These are phyloP conservation scores for Aspergillus aculeatus DNA, from an alignment of 2,329 filamentous ascomycete genomes.

Conservation along the genomic window DNA sequence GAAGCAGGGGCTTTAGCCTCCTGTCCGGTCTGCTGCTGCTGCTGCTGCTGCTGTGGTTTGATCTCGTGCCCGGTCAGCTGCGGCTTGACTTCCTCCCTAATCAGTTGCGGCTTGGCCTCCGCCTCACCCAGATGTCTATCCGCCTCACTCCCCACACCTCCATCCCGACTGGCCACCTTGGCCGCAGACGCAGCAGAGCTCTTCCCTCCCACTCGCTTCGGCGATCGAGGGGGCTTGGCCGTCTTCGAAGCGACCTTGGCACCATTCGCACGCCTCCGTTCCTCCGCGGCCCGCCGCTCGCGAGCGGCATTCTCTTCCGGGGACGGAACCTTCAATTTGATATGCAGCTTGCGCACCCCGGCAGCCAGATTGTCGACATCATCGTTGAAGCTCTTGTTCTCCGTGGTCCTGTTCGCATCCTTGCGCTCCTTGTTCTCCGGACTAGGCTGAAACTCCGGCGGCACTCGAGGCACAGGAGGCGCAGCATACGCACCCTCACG, in stretches of 20 bases:
- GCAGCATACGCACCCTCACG: conserved; percentile 37
- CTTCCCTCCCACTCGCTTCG: background rate
- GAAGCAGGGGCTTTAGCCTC: background rate
- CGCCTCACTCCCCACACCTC: background rate
- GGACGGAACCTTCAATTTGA: conserved; percentile 59
- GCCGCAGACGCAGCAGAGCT: conserved; percentile 16
- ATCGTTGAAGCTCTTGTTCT: conserved; percentile 5
- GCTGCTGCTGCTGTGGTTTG: too few relatives aligned
- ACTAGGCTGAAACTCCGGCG: conserved; percentile 34
- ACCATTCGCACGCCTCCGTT: conserved; percentile 39
- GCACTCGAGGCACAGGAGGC: conserved; percentile 44
- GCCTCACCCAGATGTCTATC: background rate
- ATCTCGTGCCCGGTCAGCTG: too few relatives aligned
- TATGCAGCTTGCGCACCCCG: conserved; percentile 53
- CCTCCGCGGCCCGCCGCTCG: conserved; percentile 46
- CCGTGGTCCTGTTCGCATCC: too few relatives aligned
- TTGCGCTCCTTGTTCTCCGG: background rate
- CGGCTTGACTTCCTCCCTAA: too few relatives aligned
- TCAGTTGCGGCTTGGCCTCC: background rate
- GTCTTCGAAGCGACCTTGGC: conserved; percentile 18
- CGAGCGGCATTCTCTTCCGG: conserved; percentile 57
- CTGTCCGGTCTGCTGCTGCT: too few relatives aligned
- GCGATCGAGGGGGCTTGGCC: conserved; percentile 33
- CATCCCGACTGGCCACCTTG: background rate
- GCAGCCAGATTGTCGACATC: conserved; percentile 53